Base-by-base conservation (phyloP, 106 monocot genomes). In the Cymbidium sinense region DNA sequence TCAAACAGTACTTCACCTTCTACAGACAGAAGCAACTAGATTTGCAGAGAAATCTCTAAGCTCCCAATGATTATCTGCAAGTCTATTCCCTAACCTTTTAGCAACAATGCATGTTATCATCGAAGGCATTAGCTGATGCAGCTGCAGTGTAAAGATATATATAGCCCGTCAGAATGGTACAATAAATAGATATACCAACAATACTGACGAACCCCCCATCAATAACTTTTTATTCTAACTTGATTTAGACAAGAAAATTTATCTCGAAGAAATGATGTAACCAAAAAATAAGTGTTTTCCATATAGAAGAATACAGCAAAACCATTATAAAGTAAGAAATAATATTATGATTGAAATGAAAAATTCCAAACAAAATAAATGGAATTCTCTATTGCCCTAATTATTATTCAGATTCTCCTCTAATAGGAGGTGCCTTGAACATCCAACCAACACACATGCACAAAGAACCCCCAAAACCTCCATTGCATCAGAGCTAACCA, bases 101-200 rank as follows among this genome's bases (percentile, higher is more conserved):
- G 99, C 90, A 50, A 99, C 99, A 85, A 99, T 76, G 86, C 99
- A 99, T 31, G 99, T 99, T 81, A 99, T 91, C 51, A 99, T 92
- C 20, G 99, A 90, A 54, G 99, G 99, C 99, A 99, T 99, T 77
- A 99, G 64, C 85, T 99, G 95, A 92, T 96, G 96, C 77, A 96
- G 84, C 96, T 96, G 91, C 67, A 83, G 27, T 58, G 69, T 28
- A 82, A 71, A 82, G 13, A 43, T 55, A 28, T 78, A 77, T 9
- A 73, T 20, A 27, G 25, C 11, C 43, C 43, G 50, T 75, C 50
- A 75, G 41, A 25, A 73, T 43, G 18, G 47, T 28, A 34, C 4
- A 34, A 50, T 43, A 18, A 67, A 78, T 28, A 30, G 5, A 61
- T 27, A 37, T n/a, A 43, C n/a, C 19, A 36, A 34, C 29, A 64